Evolutionary conservation across 768 basidiomycete genomes (phyloP).

Genomic region (Kwoniella dendrophila): DNA sequence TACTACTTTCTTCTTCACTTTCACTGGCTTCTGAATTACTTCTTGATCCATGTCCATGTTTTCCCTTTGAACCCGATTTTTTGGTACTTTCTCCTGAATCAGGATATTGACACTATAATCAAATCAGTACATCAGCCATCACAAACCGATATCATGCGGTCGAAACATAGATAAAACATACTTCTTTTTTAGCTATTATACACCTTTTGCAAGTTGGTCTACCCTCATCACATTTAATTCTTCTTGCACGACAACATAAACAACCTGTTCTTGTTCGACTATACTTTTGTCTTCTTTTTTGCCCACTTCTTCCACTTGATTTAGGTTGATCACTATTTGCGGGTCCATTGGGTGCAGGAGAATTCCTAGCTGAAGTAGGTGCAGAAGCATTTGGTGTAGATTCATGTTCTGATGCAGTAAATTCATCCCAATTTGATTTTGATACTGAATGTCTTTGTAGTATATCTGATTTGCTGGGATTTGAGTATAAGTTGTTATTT

Average conservation of each 20-base stretch:
- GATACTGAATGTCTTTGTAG: constrained; percentile 15
- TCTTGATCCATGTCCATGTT: constrained; percentile 13
- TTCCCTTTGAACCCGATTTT: constrained; percentile 7
- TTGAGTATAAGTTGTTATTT: background rate
- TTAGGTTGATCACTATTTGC: background rate
- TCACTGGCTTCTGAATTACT: constrained; percentile 17
- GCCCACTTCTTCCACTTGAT: constrained; percentile 20
- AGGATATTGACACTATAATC: constrained; percentile 35
- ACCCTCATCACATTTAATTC: constrained; percentile 95
- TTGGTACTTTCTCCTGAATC: constrained; percentile 19
- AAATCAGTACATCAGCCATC: background rate
- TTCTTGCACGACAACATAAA: constrained; percentile 87
- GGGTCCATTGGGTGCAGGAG: background rate
- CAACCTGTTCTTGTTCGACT: constrained; percentile 93
- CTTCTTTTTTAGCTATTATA: constrained; percentile 76
- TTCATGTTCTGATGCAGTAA: constrained; percentile 8
- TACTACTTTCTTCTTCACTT: constrained; percentile 18
- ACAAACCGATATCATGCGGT: background rate
- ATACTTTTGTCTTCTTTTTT: constrained; percentile 68
- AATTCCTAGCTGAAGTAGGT: constrained; percentile 9
- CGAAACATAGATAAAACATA: constrained; percentile 21
- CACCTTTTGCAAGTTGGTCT: constrained; percentile 87
- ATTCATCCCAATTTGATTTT: constrained; percentile 26
- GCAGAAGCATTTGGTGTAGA: background rate
- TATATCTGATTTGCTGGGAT: constrained; percentile 22